A percentile compares a stretch with the other conserved stretches of the same genome.
Conservation (phyloP, 139 green algal genomes). For the Chlamydomonas eustigma region DNA sequence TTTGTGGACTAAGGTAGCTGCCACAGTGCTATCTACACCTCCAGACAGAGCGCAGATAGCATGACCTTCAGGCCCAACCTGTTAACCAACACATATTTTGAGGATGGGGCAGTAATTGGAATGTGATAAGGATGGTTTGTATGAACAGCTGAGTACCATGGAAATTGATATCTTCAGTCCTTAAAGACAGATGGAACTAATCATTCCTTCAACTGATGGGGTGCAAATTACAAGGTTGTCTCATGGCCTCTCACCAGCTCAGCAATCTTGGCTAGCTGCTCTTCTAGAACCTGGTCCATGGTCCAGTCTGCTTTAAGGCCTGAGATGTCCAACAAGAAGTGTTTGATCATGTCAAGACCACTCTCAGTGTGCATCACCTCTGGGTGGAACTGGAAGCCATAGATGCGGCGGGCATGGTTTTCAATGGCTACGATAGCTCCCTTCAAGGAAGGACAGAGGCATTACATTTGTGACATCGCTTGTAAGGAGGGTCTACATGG, state of each 20-base stretch:
- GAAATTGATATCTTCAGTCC: too few species aligned
- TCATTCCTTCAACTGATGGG: too few species aligned
- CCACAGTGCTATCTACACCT: conserved; percentile 95
- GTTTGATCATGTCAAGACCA: conserved; percentile 80
- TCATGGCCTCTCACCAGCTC: conserved; percentile 36
- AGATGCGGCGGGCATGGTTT: conserved; percentile 67
- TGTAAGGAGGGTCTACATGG: too few species aligned
- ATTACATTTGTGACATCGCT: too few species aligned
- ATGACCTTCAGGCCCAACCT: conserved; percentile 81
- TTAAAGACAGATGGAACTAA: too few species aligned
- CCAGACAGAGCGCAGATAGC: conserved; percentile 97
- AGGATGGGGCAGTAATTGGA: too few species aligned
- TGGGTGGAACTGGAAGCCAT: conserved; percentile 95
- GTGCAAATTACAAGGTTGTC: too few species aligned
- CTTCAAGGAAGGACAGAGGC: conserved; percentile 30
- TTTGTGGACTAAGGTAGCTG: conserved; percentile 94
- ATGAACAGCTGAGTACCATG: too few species aligned
- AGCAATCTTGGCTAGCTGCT: conserved; percentile 76
- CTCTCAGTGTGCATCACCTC: conserved; percentile 90
- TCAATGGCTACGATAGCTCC: conserved; percentile 94
- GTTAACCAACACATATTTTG: conserved; percentile 31
- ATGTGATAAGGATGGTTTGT: too few species aligned
- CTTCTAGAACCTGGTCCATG: conserved; percentile 94
- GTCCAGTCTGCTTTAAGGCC: conserved; percentile 74
- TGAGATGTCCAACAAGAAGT: conserved; percentile 87